Evolutionary conservation across 2,329 filamentous ascomycete species (phyloP).

Genomic region (Pseudogymnoascus verrucosus): DNA sequence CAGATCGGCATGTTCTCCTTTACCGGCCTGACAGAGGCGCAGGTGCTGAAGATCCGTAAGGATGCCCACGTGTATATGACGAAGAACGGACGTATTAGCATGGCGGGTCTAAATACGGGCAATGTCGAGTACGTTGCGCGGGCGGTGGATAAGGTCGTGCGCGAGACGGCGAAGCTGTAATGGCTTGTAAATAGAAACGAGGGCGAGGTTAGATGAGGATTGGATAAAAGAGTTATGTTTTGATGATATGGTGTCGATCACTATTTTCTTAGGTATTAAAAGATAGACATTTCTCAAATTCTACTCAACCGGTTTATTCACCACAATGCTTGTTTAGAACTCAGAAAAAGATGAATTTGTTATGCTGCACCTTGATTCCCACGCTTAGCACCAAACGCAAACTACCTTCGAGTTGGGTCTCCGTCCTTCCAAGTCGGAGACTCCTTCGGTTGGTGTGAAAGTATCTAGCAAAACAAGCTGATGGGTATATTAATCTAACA

Average conservation of each 20-base stretch:
- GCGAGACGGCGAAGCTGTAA: slow-evolving; percentile 17
- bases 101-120: slow-evolving; percentile 90
- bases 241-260: neutral
- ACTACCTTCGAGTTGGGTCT: neutral
- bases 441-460: neutral
- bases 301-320: neutral
- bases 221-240: slow-evolving; percentile 3
- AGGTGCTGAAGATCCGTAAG: slow-evolving; percentile 62
- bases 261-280: neutral
- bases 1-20: slow-evolving; percentile 99
- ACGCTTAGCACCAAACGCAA: slow-evolving; percentile 5
- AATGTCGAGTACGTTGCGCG: slow-evolving; percentile 92
- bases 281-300: slow-evolving; percentile 5
- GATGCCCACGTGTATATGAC: slow-evolving; percentile 82
- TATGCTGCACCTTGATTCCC: slow-evolving; percentile 2
- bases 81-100: slow-evolving; percentile 96
- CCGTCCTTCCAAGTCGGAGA: neutral
- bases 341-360: neutral
- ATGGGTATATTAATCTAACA: slow-evolving; percentile 5
- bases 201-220: neutral
- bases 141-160: slow-evolving; percentile 77
- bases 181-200: neutral
- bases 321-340: neutral
- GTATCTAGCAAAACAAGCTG: slow-evolving; percentile 7
- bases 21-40: slow-evolving; percentile 66